Evolutionary conservation across 2,329 filamentous ascomycete genomes (phyloP).

Genomic region (Monosporascus sp.): DNA sequence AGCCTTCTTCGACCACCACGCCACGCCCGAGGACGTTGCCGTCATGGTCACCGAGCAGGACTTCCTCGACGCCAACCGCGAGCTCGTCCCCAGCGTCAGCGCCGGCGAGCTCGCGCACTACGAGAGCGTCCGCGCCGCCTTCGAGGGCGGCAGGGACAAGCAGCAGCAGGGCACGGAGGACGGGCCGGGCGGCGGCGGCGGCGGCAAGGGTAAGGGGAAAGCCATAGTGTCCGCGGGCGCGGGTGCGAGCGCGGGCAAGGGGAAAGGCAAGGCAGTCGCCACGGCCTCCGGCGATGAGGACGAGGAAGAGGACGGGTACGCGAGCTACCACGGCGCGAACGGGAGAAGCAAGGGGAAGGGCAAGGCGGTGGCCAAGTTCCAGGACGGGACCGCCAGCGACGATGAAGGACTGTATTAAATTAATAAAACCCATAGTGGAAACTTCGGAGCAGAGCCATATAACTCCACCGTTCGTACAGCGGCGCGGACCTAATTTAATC

Average conservation of each 20-base stretch:
- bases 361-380: slow-evolving; percentile 48
- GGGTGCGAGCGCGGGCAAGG: slow-evolving; percentile 23
- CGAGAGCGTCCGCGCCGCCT: slow-evolving; percentile 72
- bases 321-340: slow-evolving; percentile 23
- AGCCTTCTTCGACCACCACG: slow-evolving; percentile 92
- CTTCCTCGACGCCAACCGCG: slow-evolving; percentile 73
- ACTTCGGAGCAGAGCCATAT: too few species aligned
- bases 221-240: slow-evolving; percentile 9
- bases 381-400: slow-evolving; percentile 49
- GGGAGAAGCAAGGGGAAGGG: slow-evolving; percentile 46
- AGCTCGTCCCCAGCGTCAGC: slow-evolving; percentile 91
- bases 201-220: slow-evolving; percentile 30
- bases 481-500: too few species aligned
- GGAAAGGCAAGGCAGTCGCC: slow-evolving; percentile 32
- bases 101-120: slow-evolving; percentile 90
- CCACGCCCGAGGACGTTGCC: slow-evolving; percentile 73
- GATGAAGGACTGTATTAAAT: slow-evolving; percentile 52
- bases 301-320: slow-evolving; percentile 25
- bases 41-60: slow-evolving; percentile 88
- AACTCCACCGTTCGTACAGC: too few species aligned
- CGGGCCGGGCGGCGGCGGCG: slow-evolving; percentile 6
- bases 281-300: slow-evolving; percentile 26
- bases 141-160: slow-evolving; percentile 61
- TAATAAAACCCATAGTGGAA: too few species aligned
- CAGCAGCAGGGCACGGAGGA: slow-evolving; percentile 15